A percentile compares a stretch with the other conserved stretches of the same genome.
These are phyloP conservation scores for Mycena epipterygia DNA, from an alignment of 768 basidiomycete species.

Conservation along the genomic window DNA sequence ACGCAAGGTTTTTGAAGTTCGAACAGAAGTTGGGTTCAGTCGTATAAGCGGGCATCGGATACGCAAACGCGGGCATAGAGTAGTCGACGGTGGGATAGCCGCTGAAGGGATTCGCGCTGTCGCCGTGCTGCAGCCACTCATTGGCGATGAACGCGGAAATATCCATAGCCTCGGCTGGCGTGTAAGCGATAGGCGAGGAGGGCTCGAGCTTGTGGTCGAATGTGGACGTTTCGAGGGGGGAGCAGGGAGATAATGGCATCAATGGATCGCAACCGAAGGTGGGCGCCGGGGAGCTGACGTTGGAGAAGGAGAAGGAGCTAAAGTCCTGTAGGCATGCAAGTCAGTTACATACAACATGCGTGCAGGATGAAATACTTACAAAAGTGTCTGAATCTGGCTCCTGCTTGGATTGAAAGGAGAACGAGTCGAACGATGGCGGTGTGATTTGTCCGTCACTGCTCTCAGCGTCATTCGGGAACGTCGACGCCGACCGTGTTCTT, in stretches of 20 bases:
- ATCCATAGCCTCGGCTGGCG: conserved; percentile 32
- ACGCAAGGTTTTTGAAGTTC: conserved; percentile 31
- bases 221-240: conserved; percentile 17
- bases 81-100: conserved; percentile 26
- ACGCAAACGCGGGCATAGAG: conserved; percentile 18
- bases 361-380: conserved; percentile 54
- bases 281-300: conserved; percentile 46
- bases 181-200: conserved; percentile 18
- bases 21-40: conserved; percentile 20
- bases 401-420: conserved; percentile 50
- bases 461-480: conserved; percentile 39
- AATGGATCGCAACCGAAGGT: conserved; percentile 47
- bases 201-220: conserved; percentile 28
- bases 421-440: conserved; percentile 50
- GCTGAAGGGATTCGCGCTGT: conserved; percentile 23
- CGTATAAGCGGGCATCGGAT: conserved; percentile 2
- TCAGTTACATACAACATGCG: neutral
- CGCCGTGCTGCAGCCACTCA: conserved; percentile 33
- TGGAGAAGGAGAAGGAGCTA: conserved; percentile 61
- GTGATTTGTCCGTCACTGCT: conserved; percentile 42
- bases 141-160: conserved; percentile 36
- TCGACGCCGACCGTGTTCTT: conserved; percentile 29
- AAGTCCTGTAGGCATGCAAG: conserved; percentile 52
- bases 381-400: conserved; percentile 56
- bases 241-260: conserved; percentile 21